These are phyloP conservation scores for Pulveroboletus sp. DNA, from an alignment of 768 basidiomycete species.

Conservation along the genomic window DNA sequence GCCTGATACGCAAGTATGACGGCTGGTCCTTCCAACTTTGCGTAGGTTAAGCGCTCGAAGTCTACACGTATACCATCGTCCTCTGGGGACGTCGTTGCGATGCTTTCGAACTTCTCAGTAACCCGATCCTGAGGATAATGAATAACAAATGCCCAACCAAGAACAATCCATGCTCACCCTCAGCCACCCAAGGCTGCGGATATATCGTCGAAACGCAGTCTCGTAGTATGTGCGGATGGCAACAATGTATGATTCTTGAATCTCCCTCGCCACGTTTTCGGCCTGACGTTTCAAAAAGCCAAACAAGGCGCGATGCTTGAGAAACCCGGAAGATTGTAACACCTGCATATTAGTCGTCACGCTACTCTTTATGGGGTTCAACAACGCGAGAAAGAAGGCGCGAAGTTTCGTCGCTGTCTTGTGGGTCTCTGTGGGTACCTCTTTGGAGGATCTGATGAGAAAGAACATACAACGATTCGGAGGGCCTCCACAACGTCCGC, in stretches of 20 bases:
- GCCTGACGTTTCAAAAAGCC: constrained; percentile 84
- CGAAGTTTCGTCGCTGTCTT: constrained; percentile 90
- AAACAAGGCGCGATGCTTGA: constrained; percentile 80
- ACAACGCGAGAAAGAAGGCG: constrained; percentile 75
- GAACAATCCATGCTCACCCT: too few species aligned
- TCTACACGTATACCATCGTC: constrained; percentile 39
- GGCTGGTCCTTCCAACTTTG: constrained; percentile 74
- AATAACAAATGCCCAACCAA: constrained; percentile 2
- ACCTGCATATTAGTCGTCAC: constrained; percentile 92
- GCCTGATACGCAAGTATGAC: constrained; percentile 84
- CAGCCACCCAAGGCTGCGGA: constrained; percentile 73
- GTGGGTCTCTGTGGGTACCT: constrained; percentile 1
- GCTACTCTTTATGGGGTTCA: constrained; percentile 77
- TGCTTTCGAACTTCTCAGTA: constrained; percentile 63
- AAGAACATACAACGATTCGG: constrained; percentile 70
- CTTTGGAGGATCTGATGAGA: background rate
- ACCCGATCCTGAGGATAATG: constrained; percentile 50
- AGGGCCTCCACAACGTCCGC: constrained; percentile 82
- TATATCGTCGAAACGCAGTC: constrained; percentile 89
- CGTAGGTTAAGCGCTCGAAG: constrained; percentile 57
- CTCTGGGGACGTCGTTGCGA: constrained; percentile 47
- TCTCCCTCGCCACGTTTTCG: constrained; percentile 74
- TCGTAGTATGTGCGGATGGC: constrained; percentile 91
- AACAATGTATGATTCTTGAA: constrained; percentile 82
- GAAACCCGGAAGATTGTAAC: constrained; percentile 79